These are phyloP conservation scores for Ogataea nitratoaversa DNA, from an alignment of 805 yeast genomes.

Conservation along the genomic window DNA sequence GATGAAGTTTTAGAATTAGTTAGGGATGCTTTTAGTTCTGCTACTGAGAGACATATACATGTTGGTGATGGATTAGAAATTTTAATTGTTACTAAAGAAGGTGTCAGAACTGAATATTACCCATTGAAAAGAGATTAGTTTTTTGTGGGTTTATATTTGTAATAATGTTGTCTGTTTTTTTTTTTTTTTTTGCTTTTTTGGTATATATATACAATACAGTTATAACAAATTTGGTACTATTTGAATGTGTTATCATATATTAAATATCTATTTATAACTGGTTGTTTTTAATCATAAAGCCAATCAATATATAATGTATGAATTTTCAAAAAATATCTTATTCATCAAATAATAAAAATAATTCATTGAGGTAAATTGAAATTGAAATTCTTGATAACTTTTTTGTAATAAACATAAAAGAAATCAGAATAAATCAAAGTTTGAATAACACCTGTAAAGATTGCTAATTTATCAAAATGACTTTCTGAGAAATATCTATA, in stretches of 20 bases:
- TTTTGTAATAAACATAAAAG: slow-evolving; percentile 83
- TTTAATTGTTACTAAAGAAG: slow-evolving; percentile 87
- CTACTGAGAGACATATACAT: slow-evolving; percentile 96
- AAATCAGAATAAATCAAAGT: slow-evolving; percentile 90
- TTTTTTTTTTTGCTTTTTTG: not conserved
- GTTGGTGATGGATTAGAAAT: slow-evolving; percentile 97
- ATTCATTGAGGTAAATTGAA: slow-evolving; percentile 54
- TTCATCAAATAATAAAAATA: too few species aligned
- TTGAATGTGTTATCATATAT: too few species aligned
- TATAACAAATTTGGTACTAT: too few species aligned
- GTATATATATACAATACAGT: too few species aligned
- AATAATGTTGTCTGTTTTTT: not conserved
- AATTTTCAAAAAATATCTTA: too few species aligned
- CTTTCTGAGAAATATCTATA: slow-evolving; percentile 72
- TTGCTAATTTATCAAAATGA: slow-evolving; percentile 63
- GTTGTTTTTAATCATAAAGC: too few species aligned
- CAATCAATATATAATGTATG: too few species aligned
- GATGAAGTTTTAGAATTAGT: slow-evolving; percentile 88
- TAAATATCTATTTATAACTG: too few species aligned
- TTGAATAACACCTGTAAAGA: slow-evolving; percentile 80
- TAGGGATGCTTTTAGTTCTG: slow-evolving; percentile 91
- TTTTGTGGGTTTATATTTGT: not conserved
- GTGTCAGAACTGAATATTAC: slow-evolving; percentile 75
- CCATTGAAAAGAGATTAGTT: slow-evolving; percentile 82
- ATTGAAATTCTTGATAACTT: slow-evolving; percentile 74